Evolutionary conservation across 2,329 filamentous ascomycete genomes (phyloP).

Genomic region (Colletotrichum scovillei): DNA sequence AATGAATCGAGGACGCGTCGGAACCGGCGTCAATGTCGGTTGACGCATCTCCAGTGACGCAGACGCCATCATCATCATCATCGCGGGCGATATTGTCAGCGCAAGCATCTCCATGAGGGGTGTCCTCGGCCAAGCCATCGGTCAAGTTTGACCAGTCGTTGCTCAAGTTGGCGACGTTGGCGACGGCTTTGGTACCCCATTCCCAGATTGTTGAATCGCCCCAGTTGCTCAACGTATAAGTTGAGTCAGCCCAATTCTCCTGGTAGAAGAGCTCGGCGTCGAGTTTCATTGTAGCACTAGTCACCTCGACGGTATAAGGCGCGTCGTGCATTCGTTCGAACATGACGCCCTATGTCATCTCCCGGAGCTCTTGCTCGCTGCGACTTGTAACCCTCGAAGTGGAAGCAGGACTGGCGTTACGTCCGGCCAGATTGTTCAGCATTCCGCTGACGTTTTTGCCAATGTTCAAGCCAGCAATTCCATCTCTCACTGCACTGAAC

Average conservation of each 20-base stretch:
- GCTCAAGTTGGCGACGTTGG: constrained; percentile 7
- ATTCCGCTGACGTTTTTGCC: constrained; percentile 60
- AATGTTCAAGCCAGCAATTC: constrained; percentile 59
- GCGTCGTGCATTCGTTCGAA: constrained; percentile 42
- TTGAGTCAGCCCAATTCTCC: constrained; percentile 15
- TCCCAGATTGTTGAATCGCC: not conserved
- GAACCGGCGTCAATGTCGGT: not conserved
- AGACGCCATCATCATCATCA: not conserved
- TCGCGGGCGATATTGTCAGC: not conserved
- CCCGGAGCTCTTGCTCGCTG: constrained; percentile 55
- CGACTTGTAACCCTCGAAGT: constrained; percentile 36
- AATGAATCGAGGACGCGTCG: not conserved
- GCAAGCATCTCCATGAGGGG: not conserved
- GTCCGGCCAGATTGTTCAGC: constrained; percentile 48
- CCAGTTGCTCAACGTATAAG: constrained; percentile 9
- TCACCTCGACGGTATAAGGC: constrained; percentile 42
- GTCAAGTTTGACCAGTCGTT: not conserved
- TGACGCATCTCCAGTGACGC: not conserved
- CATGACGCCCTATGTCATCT: constrained; percentile 59
- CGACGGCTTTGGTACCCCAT: constrained; percentile 13
- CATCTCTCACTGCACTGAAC: constrained; percentile 59
- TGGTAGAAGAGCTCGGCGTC: constrained; percentile 8
- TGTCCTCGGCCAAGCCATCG: not conserved
- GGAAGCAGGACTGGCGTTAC: constrained; percentile 39
- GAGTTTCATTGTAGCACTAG: constrained; percentile 3